phyloP scores from a whole-genome alignment of 2,329 filamentous ascomycete species.

The Penicillium glabrum region DNA sequence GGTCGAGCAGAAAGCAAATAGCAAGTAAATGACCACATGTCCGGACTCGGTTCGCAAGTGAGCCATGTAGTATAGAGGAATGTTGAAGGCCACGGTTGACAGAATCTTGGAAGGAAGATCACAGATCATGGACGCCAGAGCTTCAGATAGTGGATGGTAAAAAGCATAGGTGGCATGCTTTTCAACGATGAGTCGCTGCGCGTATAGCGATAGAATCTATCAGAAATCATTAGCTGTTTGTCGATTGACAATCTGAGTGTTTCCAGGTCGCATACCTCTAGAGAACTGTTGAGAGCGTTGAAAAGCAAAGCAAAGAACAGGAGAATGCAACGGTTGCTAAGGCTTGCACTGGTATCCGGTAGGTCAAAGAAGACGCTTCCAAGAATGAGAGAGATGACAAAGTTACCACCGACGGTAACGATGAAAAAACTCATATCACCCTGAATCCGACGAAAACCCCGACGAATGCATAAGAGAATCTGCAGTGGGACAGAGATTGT shows the following conservation, averaged over 20 bases:
- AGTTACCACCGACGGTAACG: background rate
- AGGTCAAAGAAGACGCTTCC: background rate
- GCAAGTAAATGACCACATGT: background rate
- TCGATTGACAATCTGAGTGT: background rate
- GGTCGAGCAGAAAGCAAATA: background rate
- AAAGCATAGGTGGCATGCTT: background rate
- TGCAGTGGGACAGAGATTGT: background rate
- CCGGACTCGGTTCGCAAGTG: background rate
- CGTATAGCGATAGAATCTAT: background rate
- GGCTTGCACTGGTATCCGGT: background rate
- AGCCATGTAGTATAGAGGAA: background rate
- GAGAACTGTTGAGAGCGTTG: background rate
- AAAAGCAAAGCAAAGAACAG: background rate
- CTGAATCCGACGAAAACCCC: background rate
- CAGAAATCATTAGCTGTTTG: background rate
- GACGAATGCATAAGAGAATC: background rate
- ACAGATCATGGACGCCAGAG: background rate
- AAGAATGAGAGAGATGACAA: background rate
- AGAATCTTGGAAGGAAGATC: background rate
- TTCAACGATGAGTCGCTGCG: background rate
- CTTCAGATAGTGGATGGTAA: background rate
- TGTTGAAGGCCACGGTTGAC: background rate
- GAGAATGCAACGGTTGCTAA: background rate
- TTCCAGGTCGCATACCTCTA: background rate
- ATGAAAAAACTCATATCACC: background rate